Conservation (phyloP, 164 flowering plant species). For the Malania oleifera region DNA sequence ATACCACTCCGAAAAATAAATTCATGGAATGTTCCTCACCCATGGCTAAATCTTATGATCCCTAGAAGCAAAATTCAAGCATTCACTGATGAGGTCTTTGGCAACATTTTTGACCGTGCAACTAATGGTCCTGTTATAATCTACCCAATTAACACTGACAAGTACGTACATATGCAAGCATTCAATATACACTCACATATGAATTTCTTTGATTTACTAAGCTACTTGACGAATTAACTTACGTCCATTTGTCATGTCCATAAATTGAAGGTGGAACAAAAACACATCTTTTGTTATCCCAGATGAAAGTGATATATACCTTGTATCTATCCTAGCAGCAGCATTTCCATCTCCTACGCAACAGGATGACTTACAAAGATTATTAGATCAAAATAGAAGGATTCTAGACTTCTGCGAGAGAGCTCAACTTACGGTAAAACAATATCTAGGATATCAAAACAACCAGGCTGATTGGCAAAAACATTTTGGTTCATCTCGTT, state of each 20-base stretch:
- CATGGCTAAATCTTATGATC: slow-evolving; percentile 89
- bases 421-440: slow-evolving; percentile 50
- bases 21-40: slow-evolving; percentile 90
- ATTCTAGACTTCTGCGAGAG: slow-evolving; percentile 54
- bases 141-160: slow-evolving; percentile 80
- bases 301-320: slow-evolving; percentile 70
- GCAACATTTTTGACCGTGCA: slow-evolving; percentile 56
- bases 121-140: slow-evolving; percentile 86
- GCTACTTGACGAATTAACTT: no score
- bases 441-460: slow-evolving; percentile 72
- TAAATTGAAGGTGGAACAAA: slow-evolving; percentile 69
- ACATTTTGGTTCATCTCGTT: slow-evolving; percentile 71
- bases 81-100: slow-evolving; percentile 71
- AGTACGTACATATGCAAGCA: no score
- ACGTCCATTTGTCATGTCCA: no score
- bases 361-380: slow-evolving; percentile 45
- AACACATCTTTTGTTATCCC: slow-evolving; percentile 80
- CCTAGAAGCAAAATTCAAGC: slow-evolving; percentile 60
- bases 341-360: slow-evolving; percentile 60
- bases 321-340: slow-evolving; percentile 72
- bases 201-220: no score
- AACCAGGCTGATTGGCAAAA: slow-evolving; percentile 63
- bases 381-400: slow-evolving; percentile 47
- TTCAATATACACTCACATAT: no score
- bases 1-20: slow-evolving; percentile 63